phyloP scores from a whole-genome alignment of 257 asterid species.

The Solanum paucissectum region DNA sequence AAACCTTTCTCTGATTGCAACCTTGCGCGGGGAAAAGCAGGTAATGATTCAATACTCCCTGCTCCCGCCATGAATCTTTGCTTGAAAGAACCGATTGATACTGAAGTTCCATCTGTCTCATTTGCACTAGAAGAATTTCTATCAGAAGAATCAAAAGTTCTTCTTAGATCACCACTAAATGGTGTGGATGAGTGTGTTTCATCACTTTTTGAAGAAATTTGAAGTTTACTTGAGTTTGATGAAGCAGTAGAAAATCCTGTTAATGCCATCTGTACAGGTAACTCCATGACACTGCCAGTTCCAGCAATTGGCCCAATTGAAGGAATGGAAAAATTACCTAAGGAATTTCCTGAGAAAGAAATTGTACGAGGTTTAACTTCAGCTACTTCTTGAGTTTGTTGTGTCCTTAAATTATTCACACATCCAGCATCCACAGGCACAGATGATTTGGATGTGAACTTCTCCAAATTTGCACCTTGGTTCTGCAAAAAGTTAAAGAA shows the following conservation, averaged over 20 bases:
- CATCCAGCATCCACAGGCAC: conserved; percentile 1
- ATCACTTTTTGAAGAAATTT: background rate
- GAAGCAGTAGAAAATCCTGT: conserved; percentile 19
- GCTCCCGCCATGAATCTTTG: conserved; percentile 17
- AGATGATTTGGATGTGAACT: conserved; percentile 7
- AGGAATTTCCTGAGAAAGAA: conserved; percentile 18
- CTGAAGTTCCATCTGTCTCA: conserved; percentile 26
- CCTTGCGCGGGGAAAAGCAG: conserved; percentile 24
- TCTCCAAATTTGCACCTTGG: conserved; percentile 7
- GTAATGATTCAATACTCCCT: conserved; percentile 20
- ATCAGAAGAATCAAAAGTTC: conserved; percentile 13
- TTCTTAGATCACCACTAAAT: conserved; percentile 9
- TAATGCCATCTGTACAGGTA: conserved; percentile 17
- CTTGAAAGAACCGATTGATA: conserved; percentile 24
- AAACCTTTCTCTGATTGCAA: conserved; percentile 17
- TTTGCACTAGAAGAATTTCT: conserved; percentile 24
- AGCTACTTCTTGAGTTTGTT: conserved; percentile 15
- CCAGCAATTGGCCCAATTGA: conserved; percentile 18
- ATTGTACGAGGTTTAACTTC: conserved; percentile 28
- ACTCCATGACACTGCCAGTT: conserved; percentile 17
- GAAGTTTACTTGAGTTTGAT: conserved; percentile 12
- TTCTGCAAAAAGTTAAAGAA: background rate
- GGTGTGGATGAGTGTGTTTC: conserved; percentile 13
- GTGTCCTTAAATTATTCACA: background rate
- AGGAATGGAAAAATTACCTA: conserved; percentile 26